Conservation (phyloP, 2,329 filamentous ascomycete genomes). For the Scolecobasidium constrictum region DNA sequence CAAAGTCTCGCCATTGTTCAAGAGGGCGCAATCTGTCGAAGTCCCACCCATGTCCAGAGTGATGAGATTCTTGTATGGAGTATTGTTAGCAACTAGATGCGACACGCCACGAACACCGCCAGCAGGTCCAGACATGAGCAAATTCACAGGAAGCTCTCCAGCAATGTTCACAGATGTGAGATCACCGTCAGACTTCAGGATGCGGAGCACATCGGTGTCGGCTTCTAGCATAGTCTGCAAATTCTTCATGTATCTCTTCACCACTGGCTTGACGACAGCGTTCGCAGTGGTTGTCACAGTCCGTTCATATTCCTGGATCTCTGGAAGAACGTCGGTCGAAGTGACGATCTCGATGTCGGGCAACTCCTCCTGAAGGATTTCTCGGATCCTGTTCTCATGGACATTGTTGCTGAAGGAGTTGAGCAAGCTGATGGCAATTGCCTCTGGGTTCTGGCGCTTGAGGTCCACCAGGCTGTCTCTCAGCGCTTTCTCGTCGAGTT, state of each 20-base stretch:
- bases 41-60: constrained; percentile 43
- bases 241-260: constrained; percentile 34
- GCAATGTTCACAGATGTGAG: constrained; percentile 35
- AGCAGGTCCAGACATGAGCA: constrained; percentile 40
- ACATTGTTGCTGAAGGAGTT: constrained; percentile 35
- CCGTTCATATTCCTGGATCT: constrained; percentile 39
- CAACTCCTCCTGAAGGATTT: constrained; percentile 31
- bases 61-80: constrained; percentile 37
- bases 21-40: constrained; percentile 37
- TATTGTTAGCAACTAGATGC: constrained; percentile 34
- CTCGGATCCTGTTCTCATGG: constrained; percentile 30
- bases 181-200: constrained; percentile 39
- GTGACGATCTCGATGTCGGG: constrained; percentile 32
- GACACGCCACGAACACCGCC: constrained; percentile 39
- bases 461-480: constrained; percentile 27
- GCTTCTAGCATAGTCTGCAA: constrained; percentile 27
- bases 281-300: constrained; percentile 39
- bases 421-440: constrained; percentile 35
- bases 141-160: constrained; percentile 35
- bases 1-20: constrained; percentile 31
- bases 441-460: constrained; percentile 30
- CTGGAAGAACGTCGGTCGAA: constrained; percentile 35
- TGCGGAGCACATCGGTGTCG: constrained; percentile 35
- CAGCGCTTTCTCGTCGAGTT: constrained; percentile 29
- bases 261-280: constrained; percentile 36